Evolutionary conservation across 2,329 filamentous ascomycete genomes (phyloP), one percentile per base, ranked within the genome.

Genomic region (Amylocarpus encephaloides): DNA sequence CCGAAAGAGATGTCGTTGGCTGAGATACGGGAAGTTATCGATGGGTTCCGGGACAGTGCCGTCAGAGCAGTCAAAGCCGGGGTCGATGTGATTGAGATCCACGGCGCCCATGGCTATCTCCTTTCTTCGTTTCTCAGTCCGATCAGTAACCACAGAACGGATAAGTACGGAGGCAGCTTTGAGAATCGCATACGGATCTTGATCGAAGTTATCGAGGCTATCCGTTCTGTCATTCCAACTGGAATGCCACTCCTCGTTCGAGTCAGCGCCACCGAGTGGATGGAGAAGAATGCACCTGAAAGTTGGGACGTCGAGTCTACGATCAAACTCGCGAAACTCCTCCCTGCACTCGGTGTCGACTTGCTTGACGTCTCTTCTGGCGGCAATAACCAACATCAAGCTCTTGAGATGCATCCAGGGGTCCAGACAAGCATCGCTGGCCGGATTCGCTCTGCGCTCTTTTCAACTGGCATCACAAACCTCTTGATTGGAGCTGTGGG

Each of bases 341-440:
- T 95, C 1, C 85, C 86, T 0, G 78, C 77, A 0, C 72, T 75
- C 13, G 90, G 90, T 22, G 77, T 95, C 39, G 90, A 95, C 64
- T 73, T 95, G n/a, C 75, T 95, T 22, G 90, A 95, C 66, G 80
- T 94, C 50, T 88, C 83, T 59, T 83, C 82, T 1, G 88, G 82
- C 33, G 91, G 87, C 40, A 85, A 86, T 64, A 77, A 81, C 64
- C 67, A 72, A 30, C 66, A 68, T 43, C 82, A 86, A 64, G 72
- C 81, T 64, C 79, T 88, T 56, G 33, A 13, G 32, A 60, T 75
- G 12, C 75, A 79, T 40, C 79, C 82, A 1, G 79, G 75, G 34
- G 91, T 88, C 73, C 89, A 95, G 71, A 77, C 82, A 18, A 79
- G 82, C 38, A 79, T 92, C 49, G 85, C 88, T 0, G 79, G 80